Conservation (phyloP, 2,329 filamentous ascomycete genomes). For the Nemania diffusa region DNA sequence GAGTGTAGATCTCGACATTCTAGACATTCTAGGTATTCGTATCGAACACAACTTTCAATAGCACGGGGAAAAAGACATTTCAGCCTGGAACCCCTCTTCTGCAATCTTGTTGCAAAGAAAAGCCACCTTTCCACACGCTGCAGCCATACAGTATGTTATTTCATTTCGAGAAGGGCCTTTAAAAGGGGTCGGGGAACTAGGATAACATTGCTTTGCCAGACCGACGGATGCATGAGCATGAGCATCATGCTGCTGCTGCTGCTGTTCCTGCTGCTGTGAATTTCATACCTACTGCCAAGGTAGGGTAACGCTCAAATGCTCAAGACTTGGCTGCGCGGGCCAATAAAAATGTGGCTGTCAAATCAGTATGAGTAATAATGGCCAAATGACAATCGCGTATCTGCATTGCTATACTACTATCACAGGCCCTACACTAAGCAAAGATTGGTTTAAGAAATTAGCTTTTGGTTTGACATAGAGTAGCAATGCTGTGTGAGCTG, state of each 20-base stretch:
- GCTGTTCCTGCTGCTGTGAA: neutral
- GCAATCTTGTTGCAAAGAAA: neutral
- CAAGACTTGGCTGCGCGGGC: neutral
- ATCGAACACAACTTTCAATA: conserved; percentile 2
- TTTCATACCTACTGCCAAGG: conserved; percentile 32
- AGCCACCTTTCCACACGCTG: conserved; percentile 9
- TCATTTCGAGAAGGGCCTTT: neutral
- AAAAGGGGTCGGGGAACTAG: conserved; percentile 15
- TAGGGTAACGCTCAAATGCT: conserved; percentile 25
- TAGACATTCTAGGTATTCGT: too few species aligned
- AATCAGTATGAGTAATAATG: conserved; percentile 29
- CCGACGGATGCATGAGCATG: conserved; percentile 19
- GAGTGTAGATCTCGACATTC: conserved; percentile 4
- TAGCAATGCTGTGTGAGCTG: neutral
- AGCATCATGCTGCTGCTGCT: conserved; percentile 10
- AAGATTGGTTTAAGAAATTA: neutral
- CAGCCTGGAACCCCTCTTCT: neutral
- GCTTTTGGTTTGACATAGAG: neutral
- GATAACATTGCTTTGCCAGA: conserved; percentile 13
- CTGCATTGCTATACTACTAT: conserved; percentile 12
- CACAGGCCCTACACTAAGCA: conserved; percentile 13
- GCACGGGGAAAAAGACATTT: neutral
- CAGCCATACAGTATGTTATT: conserved; percentile 11
- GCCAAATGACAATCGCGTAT: conserved; percentile 26
- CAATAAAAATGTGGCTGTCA: conserved; percentile 23